These are phyloP conservation scores for Delonix regia DNA, from an alignment of 306 rosid species.

Conservation along the genomic window DNA sequence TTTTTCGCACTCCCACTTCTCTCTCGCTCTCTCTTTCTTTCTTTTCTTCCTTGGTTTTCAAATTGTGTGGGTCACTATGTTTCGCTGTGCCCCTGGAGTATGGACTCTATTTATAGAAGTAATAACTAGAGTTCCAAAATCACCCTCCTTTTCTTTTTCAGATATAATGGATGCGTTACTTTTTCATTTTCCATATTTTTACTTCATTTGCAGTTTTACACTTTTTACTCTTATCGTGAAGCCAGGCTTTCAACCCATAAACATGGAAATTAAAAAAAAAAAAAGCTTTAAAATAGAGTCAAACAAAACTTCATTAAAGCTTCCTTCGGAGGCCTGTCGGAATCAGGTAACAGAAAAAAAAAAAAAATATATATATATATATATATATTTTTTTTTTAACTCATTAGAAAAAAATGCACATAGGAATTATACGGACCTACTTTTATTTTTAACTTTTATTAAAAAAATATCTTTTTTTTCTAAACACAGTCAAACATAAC, in stretches of 20 bases:
- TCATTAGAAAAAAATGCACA: not conserved
- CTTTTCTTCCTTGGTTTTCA: slow-evolving; percentile 27
- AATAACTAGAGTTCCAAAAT: slow-evolving; percentile 43
- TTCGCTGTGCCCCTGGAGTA: slow-evolving; percentile 20
- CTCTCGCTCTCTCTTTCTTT: slow-evolving; percentile 11
- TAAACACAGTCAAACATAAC: too few relatives aligned
- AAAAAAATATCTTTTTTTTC: not conserved
- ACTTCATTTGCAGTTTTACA: not conserved
- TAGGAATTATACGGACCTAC: not conserved
- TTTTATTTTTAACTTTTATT: too few relatives aligned
- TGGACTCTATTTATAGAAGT: slow-evolving; percentile 44
- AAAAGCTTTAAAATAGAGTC: not conserved
- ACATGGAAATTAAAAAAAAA: too few relatives aligned
- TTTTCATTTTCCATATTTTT: not conserved
- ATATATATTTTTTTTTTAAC: too few relatives aligned
- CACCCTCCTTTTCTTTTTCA: slow-evolving; percentile 48
- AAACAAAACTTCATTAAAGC: not conserved
- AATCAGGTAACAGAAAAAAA: slow-evolving; percentile 10
- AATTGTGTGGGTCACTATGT: slow-evolving; percentile 25
- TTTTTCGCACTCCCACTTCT: slow-evolving; percentile 32
- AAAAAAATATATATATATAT: too few relatives aligned
- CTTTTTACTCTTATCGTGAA: not conserved
- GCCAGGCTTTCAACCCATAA: too few relatives aligned
- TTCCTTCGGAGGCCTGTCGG: not conserved
- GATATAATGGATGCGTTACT: not conserved